phyloP scores from a whole-genome alignment of 2,329 filamentous ascomycete species.

The Ramularia endophylla region DNA sequence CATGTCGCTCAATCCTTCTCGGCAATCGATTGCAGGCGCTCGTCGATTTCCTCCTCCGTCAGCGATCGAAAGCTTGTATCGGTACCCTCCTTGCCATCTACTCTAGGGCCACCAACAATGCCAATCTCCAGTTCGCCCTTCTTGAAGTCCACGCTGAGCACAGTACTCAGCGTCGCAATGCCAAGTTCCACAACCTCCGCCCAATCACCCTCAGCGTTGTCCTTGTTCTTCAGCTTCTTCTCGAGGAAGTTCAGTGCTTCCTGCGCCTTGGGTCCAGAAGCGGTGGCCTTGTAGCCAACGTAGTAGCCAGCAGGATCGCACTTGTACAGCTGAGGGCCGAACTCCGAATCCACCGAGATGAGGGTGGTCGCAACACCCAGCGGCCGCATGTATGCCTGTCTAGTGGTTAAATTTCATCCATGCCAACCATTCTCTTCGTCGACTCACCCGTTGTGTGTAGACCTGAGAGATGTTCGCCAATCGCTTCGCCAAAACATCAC shows the following conservation, averaged over 20 bases:
- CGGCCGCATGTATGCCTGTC: slow-evolving; percentile 91
- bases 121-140: slow-evolving; percentile 98
- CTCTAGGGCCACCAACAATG: slow-evolving; percentile 82
- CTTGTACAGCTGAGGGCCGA: slow-evolving; percentile 94
- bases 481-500: slow-evolving; percentile 91
- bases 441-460: slow-evolving; percentile 85
- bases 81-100: slow-evolving; percentile 77
- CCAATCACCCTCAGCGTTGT: slow-evolving; percentile 85
- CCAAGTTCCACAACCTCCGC: slow-evolving; percentile 96
- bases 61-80: slow-evolving; percentile 76
- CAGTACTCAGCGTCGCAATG: slow-evolving; percentile 90
- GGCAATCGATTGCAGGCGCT: slow-evolving; percentile 93
- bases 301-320: slow-evolving; percentile 98
- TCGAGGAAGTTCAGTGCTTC: slow-evolving; percentile 97
- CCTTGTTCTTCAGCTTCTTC: slow-evolving; percentile 99
- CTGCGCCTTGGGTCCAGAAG: slow-evolving; percentile 95
- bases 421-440: slow-evolving; percentile 3
- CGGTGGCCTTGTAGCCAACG: slow-evolving; percentile 96
- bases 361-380: slow-evolving; percentile 93
- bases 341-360: slow-evolving; percentile 88
- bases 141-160: slow-evolving; percentile 99
- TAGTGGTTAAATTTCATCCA: slow-evolving; percentile 26
- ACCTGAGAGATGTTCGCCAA: slow-evolving; percentile 99
- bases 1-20: slow-evolving; percentile 79
- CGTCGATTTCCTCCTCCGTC: slow-evolving; percentile 97